Conservation (phyloP, 2,329 filamentous ascomycete species). For the Whalleya microplaca region DNA sequence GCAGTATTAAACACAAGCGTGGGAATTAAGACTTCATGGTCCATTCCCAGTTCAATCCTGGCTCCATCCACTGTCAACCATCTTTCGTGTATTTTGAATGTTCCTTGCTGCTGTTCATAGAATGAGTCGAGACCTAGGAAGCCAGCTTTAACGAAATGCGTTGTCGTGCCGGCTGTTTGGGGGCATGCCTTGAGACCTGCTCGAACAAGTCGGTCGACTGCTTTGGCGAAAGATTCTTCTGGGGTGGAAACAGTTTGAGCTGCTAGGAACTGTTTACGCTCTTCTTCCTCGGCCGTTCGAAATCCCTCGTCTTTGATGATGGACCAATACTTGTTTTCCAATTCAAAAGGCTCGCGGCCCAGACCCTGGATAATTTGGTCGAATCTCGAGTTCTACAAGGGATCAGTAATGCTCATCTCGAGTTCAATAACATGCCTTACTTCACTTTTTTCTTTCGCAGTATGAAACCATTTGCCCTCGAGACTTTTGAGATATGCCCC, state of each 20-base stretch:
- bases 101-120: not conserved
- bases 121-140: slow-evolving; percentile 2
- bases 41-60: slow-evolving; percentile 1
- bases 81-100: slow-evolving; percentile 17
- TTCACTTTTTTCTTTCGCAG: slow-evolving; percentile 16
- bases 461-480: slow-evolving; percentile 26
- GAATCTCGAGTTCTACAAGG: slow-evolving; percentile 17
- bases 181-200: slow-evolving; percentile 8
- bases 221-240: not conserved
- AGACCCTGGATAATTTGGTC: slow-evolving; percentile 23
- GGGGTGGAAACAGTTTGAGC: not conserved
- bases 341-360: slow-evolving; percentile 17
- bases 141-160: slow-evolving; percentile 9
- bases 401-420: no score
- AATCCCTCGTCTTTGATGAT: slow-evolving; percentile 18
- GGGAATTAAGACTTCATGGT: not conserved
- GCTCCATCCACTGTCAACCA: slow-evolving; percentile 10
- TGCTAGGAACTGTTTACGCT: slow-evolving; percentile 15
- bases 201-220: slow-evolving; percentile 2
- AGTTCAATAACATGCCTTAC: slow-evolving; percentile 21
- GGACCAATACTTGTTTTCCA: slow-evolving; percentile 26
- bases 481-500: slow-evolving; percentile 11
- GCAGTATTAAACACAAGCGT: slow-evolving; percentile 1
- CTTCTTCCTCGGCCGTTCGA: slow-evolving; percentile 26
- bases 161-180: not conserved